Conservation (phyloP, 2,329 filamentous ascomycete genomes). For the Colletotrichum shisoi region DNA sequence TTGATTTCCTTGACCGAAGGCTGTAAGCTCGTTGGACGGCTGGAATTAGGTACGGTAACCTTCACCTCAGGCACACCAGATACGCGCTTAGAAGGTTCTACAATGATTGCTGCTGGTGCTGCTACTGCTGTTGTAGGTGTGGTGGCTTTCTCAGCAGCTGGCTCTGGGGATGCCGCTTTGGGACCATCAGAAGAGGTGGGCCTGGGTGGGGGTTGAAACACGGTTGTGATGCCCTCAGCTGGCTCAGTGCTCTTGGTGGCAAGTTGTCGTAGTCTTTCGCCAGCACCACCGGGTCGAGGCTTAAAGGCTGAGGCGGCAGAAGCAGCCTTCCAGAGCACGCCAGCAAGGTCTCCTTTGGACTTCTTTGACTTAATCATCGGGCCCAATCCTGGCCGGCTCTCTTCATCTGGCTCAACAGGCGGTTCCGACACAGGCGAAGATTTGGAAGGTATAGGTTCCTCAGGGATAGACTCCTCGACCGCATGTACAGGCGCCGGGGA, state of each 20-base stretch:
- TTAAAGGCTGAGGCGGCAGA: slow-evolving; percentile 75
- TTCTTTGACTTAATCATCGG: slow-evolving; percentile 89
- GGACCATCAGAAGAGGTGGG: slow-evolving; percentile 50
- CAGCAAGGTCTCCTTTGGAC: slow-evolving; percentile 76
- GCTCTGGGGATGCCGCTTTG: slow-evolving; percentile 46
- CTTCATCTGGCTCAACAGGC: slow-evolving; percentile 48
- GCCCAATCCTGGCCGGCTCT: slow-evolving; percentile 76
- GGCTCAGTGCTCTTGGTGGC: slow-evolving; percentile 57
- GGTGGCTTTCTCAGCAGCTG: slow-evolving; percentile 42
- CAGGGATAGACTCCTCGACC: slow-evolving; percentile 16
- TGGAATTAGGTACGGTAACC: slow-evolving; percentile 59
- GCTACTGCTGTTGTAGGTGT: slow-evolving; percentile 35
- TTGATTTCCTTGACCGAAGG: slow-evolving; percentile 48
- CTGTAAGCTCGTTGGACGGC: slow-evolving; percentile 53
- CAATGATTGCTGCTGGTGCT: slow-evolving; percentile 35
- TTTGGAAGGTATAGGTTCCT: slow-evolving; percentile 38
- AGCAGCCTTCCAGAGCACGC: slow-evolving; percentile 81
- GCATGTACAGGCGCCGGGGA: slow-evolving; percentile 18
- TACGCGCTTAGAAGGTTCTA: slow-evolving; percentile 46
- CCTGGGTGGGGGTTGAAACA: slow-evolving; percentile 78
- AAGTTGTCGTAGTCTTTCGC: slow-evolving; percentile 74
- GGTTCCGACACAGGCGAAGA: slow-evolving; percentile 42
- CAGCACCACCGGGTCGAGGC: slow-evolving; percentile 85
- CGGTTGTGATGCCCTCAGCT: slow-evolving; percentile 80
- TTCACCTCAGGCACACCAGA: slow-evolving; percentile 65